These are phyloP conservation scores for Nigrospora osmanthi DNA, from an alignment of 2,329 filamentous ascomycete species.

Conservation along the genomic window DNA sequence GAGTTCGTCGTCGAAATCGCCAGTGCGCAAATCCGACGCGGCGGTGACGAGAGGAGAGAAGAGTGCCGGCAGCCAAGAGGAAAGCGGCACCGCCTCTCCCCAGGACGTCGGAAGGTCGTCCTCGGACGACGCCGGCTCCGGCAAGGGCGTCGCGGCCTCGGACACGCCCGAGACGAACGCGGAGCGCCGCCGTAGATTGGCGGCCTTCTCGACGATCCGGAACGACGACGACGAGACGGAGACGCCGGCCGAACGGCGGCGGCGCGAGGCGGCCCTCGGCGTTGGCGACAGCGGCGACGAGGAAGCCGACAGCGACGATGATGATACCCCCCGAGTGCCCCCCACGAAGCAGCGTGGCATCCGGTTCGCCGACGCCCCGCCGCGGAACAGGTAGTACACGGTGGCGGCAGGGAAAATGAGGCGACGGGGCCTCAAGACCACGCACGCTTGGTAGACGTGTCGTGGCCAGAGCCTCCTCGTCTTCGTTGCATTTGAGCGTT, in stretches of 20 bases:
- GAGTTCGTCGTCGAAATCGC: neutral
- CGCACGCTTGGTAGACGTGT: no score
- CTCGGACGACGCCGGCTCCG: no score
- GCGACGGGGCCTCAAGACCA: neutral
- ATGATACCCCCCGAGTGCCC: constrained; percentile 46
- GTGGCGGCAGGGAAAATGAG: neutral
- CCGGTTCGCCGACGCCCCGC: constrained; percentile 46
- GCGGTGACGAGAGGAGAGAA: neutral
- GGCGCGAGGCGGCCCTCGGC: constrained; percentile 68
- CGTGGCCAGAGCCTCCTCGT: neutral
- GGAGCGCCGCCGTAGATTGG: constrained; percentile 59
- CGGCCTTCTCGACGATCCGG: constrained; percentile 37
- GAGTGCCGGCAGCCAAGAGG: neutral
- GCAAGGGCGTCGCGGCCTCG: neutral
- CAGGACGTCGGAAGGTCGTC: no score
- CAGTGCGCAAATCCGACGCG: neutral
- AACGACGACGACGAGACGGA: constrained; percentile 45
- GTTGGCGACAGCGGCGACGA: constrained; percentile 34
- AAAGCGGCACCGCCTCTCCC: neutral
- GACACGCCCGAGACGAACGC: constrained; percentile 58
- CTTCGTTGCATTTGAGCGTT: neutral
- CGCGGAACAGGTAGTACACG: constrained; percentile 14
- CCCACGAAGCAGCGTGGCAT: constrained; percentile 44
- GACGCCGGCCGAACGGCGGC: constrained; percentile 66
- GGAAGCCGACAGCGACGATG: constrained; percentile 48